Evolutionary conservation across 2,329 filamentous ascomycete species (phyloP).

Genomic region (Verticillium tricorpus): DNA sequence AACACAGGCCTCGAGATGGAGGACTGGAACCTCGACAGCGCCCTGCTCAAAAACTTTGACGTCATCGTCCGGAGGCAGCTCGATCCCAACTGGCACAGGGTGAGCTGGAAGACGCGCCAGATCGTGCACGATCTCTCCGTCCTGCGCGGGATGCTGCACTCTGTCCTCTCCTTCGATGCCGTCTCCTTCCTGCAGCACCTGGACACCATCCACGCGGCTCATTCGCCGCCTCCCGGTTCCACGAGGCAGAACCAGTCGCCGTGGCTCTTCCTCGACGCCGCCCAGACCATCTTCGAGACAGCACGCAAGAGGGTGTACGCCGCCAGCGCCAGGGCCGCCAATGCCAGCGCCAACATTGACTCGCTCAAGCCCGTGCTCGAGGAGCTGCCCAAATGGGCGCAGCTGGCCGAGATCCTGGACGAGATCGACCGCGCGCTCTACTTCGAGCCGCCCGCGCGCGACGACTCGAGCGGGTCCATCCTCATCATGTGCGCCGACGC

Average conservation of each 20-base stretch:
- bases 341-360: conserved; percentile 43
- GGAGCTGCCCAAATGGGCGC: conserved; percentile 89
- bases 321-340: conserved; percentile 48
- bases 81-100: conserved; percentile 94
- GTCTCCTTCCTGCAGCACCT: conserved; percentile 90
- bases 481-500: conserved; percentile 94
- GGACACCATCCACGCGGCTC: conserved; percentile 88
- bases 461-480: conserved; percentile 87
- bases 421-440: conserved; percentile 92
- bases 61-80: conserved; percentile 81
- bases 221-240: conserved; percentile 82
- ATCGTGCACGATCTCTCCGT: conserved; percentile 88
- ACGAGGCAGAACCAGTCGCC: conserved; percentile 86
- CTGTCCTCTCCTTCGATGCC: conserved; percentile 78
- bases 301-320: conserved; percentile 85
- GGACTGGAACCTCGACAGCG: conserved; percentile 93
- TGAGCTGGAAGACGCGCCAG: conserved; percentile 91
- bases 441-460: conserved; percentile 69
- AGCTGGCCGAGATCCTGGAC: conserved; percentile 83
- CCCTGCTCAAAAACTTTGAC: conserved; percentile 89
- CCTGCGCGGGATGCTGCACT: conserved; percentile 76
- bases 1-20: conserved; percentile 92
- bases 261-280: conserved; percentile 93
- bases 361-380: conserved; percentile 78
- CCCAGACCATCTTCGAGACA: conserved; percentile 88